Evolutionary conservation across 169 alveolate genomes (phyloP).

Genomic region (Toxoplasma gondii): DNA sequence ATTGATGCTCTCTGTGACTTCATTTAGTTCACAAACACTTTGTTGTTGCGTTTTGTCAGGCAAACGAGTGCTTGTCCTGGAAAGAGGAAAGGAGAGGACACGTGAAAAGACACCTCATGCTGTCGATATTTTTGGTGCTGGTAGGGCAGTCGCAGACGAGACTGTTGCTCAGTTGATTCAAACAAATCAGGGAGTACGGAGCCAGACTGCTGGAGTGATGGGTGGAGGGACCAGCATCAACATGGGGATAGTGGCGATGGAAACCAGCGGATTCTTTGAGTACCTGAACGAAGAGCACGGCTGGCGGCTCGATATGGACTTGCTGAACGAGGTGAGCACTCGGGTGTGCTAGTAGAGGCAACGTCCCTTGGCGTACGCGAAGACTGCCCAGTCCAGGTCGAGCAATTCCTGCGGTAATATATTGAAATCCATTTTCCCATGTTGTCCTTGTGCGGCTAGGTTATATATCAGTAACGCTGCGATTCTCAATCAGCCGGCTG

Average conservation of each 20-base stretch:
- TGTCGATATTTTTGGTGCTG: slow-evolving; percentile 72
- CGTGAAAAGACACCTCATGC: slow-evolving; percentile 66
- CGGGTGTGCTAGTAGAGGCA: neutral
- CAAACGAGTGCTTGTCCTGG: slow-evolving; percentile 71
- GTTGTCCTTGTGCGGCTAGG: too few species aligned
- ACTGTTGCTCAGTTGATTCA: slow-evolving; percentile 70
- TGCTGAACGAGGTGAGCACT: neutral
- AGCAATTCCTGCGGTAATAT: too few species aligned
- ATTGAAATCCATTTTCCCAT: too few species aligned
- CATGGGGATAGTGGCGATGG: slow-evolving; percentile 76
- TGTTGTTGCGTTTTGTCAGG: neutral
- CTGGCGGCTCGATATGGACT: neutral
- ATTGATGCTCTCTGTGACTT: too few species aligned
- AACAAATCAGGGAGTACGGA: slow-evolving; percentile 77
- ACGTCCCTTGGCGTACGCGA: neutral
- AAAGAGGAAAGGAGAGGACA: slow-evolving; percentile 75
- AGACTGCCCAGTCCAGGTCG: neutral
- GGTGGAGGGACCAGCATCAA: slow-evolving; percentile 81
- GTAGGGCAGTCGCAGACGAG: slow-evolving; percentile 74
- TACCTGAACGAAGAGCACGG: slow-evolving; percentile 1
- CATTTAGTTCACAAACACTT: neutral
- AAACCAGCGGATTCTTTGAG: slow-evolving; percentile 13
- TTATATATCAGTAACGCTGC: too few species aligned
- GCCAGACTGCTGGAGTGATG: slow-evolving; percentile 74
- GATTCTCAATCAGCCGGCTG: too few species aligned